Percentiles rank a stretch among this genome's conserved stretches.
Evolutionary conservation across 2,329 filamentous ascomycete species (phyloP).

Genomic region (Phialocephala subalpina): DNA sequence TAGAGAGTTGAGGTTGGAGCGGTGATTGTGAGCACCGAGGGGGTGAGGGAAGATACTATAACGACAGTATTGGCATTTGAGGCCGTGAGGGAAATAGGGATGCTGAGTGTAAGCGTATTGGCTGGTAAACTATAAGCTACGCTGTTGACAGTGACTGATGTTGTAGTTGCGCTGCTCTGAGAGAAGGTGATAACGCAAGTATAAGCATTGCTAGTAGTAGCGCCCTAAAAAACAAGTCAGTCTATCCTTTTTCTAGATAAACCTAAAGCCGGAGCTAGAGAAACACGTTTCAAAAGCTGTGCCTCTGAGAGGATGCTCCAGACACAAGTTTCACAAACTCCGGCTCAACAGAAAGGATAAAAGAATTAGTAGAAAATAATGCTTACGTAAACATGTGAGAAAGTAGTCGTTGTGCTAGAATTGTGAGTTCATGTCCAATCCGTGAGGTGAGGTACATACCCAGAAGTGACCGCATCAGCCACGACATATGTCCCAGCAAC

Average conservation of each 20-base stretch:
- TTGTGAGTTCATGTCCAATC: slow-evolving; percentile 1
- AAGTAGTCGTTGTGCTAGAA: slow-evolving; percentile 28
- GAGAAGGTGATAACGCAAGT: slow-evolving; percentile 29
- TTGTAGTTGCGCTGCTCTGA: slow-evolving; percentile 2
- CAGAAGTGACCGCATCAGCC: slow-evolving; percentile 26
- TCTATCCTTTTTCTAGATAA: too few species aligned
- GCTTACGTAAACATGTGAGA: slow-evolving; percentile 34
- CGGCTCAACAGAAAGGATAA: too few species aligned
- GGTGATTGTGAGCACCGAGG: slow-evolving; percentile 24
- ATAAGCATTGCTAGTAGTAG: slow-evolving; percentile 34
- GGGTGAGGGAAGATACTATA: slow-evolving; percentile 23
- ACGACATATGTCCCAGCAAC: slow-evolving; percentile 26
- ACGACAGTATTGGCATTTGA: slow-evolving; percentile 32
- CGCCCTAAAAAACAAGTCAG: too few species aligned
- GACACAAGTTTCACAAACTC: too few species aligned
- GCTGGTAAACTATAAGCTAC: slow-evolving; percentile 25
- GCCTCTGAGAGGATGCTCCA: too few species aligned
- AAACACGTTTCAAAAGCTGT: too few species aligned
- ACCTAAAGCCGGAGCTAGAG: too few species aligned
- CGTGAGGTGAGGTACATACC: slow-evolving; percentile 18
- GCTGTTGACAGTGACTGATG: slow-evolving; percentile 26
- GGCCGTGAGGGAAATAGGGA: slow-evolving; percentile 31
- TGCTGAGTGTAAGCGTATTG: slow-evolving; percentile 13
- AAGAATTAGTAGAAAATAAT: too few species aligned
- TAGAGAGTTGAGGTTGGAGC: slow-evolving; percentile 45